Evolutionary conservation across 768 basidiomycete genomes (phyloP).

Genomic region (Lactarius sanguifluus): DNA sequence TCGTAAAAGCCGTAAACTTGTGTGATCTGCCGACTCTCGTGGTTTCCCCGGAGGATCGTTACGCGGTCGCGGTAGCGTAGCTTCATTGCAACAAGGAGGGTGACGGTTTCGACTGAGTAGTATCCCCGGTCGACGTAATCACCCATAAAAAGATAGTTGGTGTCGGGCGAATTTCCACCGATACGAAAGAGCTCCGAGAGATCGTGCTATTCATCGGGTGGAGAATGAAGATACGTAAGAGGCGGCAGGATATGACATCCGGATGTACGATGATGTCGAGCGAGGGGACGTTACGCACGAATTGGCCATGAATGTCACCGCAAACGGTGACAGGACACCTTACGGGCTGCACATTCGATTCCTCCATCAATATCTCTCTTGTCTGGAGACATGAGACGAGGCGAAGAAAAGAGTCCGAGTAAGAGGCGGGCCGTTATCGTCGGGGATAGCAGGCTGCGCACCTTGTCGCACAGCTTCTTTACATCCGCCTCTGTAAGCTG

Average conservation of each 20-base stretch:
- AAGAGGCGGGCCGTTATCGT: conserved; percentile 36
- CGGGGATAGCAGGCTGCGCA: conserved; percentile 42
- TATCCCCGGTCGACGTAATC: conserved; percentile 99
- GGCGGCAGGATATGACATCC: conserved; percentile 12
- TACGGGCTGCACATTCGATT: conserved; percentile 98
- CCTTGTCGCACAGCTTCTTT: conserved; percentile 99
- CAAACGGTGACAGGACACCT: conserved; percentile 99
- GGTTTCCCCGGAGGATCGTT: conserved; percentile 96
- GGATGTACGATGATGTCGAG: conserved; percentile 28
- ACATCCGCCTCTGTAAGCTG: conserved; percentile 94
- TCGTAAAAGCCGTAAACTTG: conserved; percentile 99
- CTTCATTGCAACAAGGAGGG: conserved; percentile 94
- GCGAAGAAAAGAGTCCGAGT: conserved; percentile 19
- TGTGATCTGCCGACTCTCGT: conserved; percentile 99
- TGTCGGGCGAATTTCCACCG: conserved; percentile 97
- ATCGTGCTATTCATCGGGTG: conserved; percentile 72
- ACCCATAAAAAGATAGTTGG: conserved; percentile 99
- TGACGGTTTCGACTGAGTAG: conserved; percentile 99
- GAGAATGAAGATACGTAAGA: conserved; percentile 22
- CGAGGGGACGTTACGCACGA: conserved; percentile 61
- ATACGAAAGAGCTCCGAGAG: conserved; percentile 98
- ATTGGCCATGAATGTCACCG: conserved; percentile 99
- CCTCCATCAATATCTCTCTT: conserved; percentile 97
- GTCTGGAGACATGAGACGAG: conserved; percentile 54
- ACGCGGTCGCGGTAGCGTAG: conserved; percentile 97